phyloP scores from a whole-genome alignment of 75 land plant genomes.

The Picea glauca region DNA sequence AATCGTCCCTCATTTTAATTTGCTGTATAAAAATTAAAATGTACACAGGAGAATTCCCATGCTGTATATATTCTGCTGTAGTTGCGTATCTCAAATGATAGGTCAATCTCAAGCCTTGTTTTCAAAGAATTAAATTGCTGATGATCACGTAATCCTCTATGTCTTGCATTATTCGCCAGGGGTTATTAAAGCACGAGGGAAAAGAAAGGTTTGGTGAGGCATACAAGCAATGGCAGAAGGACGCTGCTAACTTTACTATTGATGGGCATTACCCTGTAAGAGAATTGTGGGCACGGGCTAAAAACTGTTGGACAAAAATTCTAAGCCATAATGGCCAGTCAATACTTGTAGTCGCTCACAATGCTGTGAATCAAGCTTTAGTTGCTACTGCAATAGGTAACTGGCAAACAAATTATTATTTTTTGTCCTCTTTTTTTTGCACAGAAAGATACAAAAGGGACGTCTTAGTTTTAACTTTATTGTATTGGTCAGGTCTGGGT shows the following conservation, averaged over 20 bases:
- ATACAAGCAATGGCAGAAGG: conserved; percentile 79
- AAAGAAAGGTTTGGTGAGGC: conserved; percentile 75
- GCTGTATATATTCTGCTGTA: not conserved
- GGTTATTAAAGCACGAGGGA: conserved; percentile 86
- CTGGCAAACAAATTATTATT: not conserved
- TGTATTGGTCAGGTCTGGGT: conserved; percentile 63
- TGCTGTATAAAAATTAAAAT: not conserved
- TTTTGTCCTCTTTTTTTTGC: not conserved
- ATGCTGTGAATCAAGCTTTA: conserved; percentile 98
- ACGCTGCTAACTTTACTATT: conserved; percentile 81
- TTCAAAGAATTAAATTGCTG: not conserved
- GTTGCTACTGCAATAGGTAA: conserved; percentile 94
- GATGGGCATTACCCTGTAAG: conserved; percentile 97
- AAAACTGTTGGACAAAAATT: conserved; percentile 76
- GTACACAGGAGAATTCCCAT: not conserved
- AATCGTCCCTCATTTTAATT: not conserved
- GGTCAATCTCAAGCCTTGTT: not conserved
- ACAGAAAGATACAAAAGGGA: not conserved
- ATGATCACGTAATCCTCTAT: not conserved
- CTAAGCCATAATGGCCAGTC: conserved; percentile 68
- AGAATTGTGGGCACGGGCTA: conserved; percentile 91
- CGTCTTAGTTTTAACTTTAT: conserved; percentile 3
- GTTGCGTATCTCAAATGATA: not conserved
- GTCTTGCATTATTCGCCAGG: conserved; percentile 36
- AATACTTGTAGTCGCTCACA: conserved; percentile 94